Evolutionary conservation across 805 yeast genomes (phyloP).

Genomic region (Pichia paraexigua): DNA sequence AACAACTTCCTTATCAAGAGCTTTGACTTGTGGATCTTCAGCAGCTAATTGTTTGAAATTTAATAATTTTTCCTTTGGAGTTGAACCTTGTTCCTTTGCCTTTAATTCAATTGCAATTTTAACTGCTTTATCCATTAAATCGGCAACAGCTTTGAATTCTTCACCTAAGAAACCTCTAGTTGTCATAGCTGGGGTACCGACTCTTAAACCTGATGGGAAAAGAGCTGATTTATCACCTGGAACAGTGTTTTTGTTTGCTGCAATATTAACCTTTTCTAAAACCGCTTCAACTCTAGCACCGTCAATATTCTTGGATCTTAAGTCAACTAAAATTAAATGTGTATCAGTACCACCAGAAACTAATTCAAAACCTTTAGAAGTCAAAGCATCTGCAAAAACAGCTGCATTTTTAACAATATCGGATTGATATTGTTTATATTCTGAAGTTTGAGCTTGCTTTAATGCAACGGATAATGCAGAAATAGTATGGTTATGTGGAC

Average conservation of each 20-base stretch:
- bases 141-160: slow-evolving; percentile 77
- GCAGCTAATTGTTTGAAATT: slow-evolving; percentile 67
- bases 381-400: slow-evolving; percentile 63
- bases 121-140: slow-evolving; percentile 73
- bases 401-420: slow-evolving; percentile 77
- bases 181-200: slow-evolving; percentile 98
- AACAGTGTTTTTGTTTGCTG: slow-evolving; percentile 91
- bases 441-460: slow-evolving; percentile 85
- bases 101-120: slow-evolving; percentile 57
- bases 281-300: slow-evolving; percentile 95
- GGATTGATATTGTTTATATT: slow-evolving; percentile 78
- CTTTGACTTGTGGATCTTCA: slow-evolving; percentile 52
- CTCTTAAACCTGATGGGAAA: slow-evolving; percentile 92
- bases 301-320: slow-evolving; percentile 73
- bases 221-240: slow-evolving; percentile 96
- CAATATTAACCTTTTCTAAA: slow-evolving; percentile 84
- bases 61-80: slow-evolving; percentile 52
- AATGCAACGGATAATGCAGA: slow-evolving; percentile 93
- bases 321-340: slow-evolving; percentile 79
- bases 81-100: slow-evolving; percentile 47
- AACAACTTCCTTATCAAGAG: slow-evolving; percentile 56
- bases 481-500: slow-evolving; percentile 98
- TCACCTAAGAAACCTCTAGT: slow-evolving; percentile 80
- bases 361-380: slow-evolving; percentile 57
- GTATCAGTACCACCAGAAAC: slow-evolving; percentile 95